These are phyloP conservation scores for Phytophthora megakarya DNA, from an alignment of 352 stramenopile genomes.

Conservation along the genomic window DNA sequence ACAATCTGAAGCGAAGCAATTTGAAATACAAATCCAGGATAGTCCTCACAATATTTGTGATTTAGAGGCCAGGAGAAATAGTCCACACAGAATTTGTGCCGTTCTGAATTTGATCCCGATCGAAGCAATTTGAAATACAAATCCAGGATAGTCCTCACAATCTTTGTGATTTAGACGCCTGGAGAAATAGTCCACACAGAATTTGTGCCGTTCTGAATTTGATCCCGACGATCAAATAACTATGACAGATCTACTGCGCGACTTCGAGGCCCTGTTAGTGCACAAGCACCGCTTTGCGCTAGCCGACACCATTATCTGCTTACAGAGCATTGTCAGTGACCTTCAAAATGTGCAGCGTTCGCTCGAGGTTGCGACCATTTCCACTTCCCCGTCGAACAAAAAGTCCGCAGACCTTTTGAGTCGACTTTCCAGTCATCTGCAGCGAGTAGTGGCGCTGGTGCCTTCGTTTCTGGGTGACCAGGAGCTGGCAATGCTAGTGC, in stretches of 20 bases:
- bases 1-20: background rate
- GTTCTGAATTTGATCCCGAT: too few relatives aligned
- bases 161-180: too few relatives aligned
- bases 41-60: too few relatives aligned
- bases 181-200: too few relatives aligned
- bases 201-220: too few relatives aligned
- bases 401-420: conserved; percentile 4
- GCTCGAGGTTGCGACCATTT: background rate
- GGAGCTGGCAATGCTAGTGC: conserved; percentile 18
- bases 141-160: too few relatives aligned
- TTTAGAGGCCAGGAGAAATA: too few relatives aligned
- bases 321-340: conserved; percentile 14
- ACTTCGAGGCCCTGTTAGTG: conserved; percentile 58
- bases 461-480: conserved; percentile 23
- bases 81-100: too few relatives aligned
- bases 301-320: conserved; percentile 25
- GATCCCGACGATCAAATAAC: background rate
- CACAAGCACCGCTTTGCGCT: conserved; percentile 46
- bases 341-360: conserved; percentile 21
- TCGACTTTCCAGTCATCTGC: conserved; percentile 12
- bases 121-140: too few relatives aligned
- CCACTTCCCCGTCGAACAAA: background rate
- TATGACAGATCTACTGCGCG: conserved; percentile 21
- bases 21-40: too few relatives aligned
- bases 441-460: conserved; percentile 15